Conservation (phyloP, 306 rosid genomes). For the Prinsepia uniflora region DNA sequence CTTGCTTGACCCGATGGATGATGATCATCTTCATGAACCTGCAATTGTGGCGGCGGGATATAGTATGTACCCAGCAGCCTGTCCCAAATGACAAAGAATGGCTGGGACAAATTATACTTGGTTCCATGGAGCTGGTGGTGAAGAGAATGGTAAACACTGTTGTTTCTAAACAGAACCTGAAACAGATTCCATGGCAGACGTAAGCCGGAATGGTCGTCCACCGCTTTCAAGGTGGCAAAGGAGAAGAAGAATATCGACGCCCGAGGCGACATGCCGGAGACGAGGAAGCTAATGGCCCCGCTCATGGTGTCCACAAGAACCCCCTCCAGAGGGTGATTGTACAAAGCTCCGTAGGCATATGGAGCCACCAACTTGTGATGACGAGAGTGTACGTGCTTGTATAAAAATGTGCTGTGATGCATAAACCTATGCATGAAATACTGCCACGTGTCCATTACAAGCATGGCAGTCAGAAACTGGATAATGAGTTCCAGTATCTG, state of each 20-base stretch:
- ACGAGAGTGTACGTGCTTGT: conserved; percentile 72
- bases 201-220: conserved; percentile 78
- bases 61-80: conserved; percentile 55
- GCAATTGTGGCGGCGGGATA: conserved; percentile 38
- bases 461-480: conserved; percentile 66
- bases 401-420: conserved; percentile 79
- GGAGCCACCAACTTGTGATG: conserved; percentile 61
- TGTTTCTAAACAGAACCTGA: conserved; percentile 63
- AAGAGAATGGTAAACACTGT: conserved; percentile 71
- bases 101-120: conserved; percentile 86
- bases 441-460: conserved; percentile 84
- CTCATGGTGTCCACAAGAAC: neutral
- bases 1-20: too few species aligned
- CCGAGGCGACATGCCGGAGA: neutral
- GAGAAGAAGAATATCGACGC: conserved; percentile 46
- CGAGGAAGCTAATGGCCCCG: neutral
- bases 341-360: conserved; percentile 11
- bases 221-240: conserved; percentile 79
- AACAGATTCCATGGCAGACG: conserved; percentile 76
- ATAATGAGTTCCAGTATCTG: neutral
- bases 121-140: conserved; percentile 81
- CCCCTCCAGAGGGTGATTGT: conserved; percentile 16
- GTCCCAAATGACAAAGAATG: conserved; percentile 84
- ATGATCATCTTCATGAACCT: too few species aligned
- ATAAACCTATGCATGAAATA: conserved; percentile 87